phyloP scores from a whole-genome alignment of 805 yeast species.

The Wickerhamiella lipophila region DNA sequence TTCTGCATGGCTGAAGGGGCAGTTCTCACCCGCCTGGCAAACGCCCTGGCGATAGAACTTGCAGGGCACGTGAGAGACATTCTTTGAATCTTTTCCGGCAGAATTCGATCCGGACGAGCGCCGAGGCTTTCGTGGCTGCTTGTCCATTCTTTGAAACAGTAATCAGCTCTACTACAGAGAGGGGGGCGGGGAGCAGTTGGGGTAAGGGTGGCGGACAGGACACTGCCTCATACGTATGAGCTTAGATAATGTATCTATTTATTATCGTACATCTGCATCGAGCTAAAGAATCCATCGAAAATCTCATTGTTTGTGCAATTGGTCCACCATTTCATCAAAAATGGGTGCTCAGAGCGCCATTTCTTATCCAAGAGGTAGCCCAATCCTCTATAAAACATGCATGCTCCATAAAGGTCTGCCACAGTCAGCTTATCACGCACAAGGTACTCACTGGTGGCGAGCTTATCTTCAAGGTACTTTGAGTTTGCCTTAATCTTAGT shows the following conservation, averaged over 20 bases:
- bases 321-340: slow-evolving; percentile 57
- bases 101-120: slow-evolving; percentile 7
- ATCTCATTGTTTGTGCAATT: slow-evolving; percentile 38
- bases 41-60: slow-evolving; percentile 84
- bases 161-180: background rate
- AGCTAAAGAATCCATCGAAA: slow-evolving; percentile 36
- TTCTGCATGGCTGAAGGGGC: slow-evolving; percentile 79
- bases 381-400: slow-evolving; percentile 43
- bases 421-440: slow-evolving; percentile 54
- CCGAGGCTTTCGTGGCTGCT: slow-evolving; percentile 6
- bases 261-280: background rate
- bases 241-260: background rate
- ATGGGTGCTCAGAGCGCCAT: slow-evolving; percentile 54
- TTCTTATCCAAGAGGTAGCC: slow-evolving; percentile 46
- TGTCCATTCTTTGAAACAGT: slow-evolving; percentile 2
- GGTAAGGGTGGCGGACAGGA: background rate
- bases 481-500: slow-evolving; percentile 32
- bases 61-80: slow-evolving; percentile 90
- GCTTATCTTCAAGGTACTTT: slow-evolving; percentile 33
- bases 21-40: slow-evolving; percentile 86
- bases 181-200: background rate
- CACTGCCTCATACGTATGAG: background rate
- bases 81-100: slow-evolving; percentile 27
- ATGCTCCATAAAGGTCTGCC: slow-evolving; percentile 52
- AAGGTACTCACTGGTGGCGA: slow-evolving; percentile 49